Percentiles rank a stretch among this genome's conserved stretches.
Evolutionary conservation across 768 basidiomycete genomes (phyloP).

Genomic region (Lentinus brumalis): DNA sequence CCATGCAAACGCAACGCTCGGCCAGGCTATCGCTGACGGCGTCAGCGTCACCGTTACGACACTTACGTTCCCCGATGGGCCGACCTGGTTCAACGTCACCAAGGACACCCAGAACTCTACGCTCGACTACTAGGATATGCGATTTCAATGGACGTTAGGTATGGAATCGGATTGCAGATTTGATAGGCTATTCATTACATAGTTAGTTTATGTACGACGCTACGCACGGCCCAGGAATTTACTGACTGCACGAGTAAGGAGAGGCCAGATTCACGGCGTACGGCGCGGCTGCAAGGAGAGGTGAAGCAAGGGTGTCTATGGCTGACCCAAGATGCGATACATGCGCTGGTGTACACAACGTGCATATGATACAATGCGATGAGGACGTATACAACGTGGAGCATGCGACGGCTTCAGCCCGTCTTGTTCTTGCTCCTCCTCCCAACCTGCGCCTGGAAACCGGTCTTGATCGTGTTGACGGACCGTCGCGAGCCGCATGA

Average conservation of each 20-base stretch:
- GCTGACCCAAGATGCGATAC: slow-evolving; percentile 10
- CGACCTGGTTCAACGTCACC: slow-evolving; percentile 29
- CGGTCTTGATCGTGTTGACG: slow-evolving; percentile 96
- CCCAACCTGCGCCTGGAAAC: slow-evolving; percentile 95
- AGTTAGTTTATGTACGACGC: not conserved
- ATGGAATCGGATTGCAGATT: too few relatives aligned
- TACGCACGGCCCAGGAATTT: too few relatives aligned
- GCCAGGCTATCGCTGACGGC: slow-evolving; percentile 38
- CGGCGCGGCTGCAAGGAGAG: not conserved
- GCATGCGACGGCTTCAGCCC: slow-evolving; percentile 38
- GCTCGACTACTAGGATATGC: slow-evolving; percentile 11
- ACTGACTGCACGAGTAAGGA: too few relatives aligned
- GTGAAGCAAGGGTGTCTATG: too few relatives aligned
- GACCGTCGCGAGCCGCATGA: slow-evolving; percentile 89
- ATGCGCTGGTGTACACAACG: slow-evolving; percentile 17
- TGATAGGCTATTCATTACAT: too few relatives aligned
- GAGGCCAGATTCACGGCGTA: not conserved
- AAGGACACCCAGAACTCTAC: slow-evolving; percentile 21
- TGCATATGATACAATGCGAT: slow-evolving; percentile 15
- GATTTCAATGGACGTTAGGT: too few relatives aligned
- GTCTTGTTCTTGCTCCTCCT: slow-evolving; percentile 84
- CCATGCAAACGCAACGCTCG: slow-evolving; percentile 39
- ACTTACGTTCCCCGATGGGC: slow-evolving; percentile 23
- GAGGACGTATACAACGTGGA: not conserved
- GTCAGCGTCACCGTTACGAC: slow-evolving; percentile 25